Base-by-base conservation (phyloP, 139 green algal genomes). In the Pseudopediastrum boryanum region DNA sequence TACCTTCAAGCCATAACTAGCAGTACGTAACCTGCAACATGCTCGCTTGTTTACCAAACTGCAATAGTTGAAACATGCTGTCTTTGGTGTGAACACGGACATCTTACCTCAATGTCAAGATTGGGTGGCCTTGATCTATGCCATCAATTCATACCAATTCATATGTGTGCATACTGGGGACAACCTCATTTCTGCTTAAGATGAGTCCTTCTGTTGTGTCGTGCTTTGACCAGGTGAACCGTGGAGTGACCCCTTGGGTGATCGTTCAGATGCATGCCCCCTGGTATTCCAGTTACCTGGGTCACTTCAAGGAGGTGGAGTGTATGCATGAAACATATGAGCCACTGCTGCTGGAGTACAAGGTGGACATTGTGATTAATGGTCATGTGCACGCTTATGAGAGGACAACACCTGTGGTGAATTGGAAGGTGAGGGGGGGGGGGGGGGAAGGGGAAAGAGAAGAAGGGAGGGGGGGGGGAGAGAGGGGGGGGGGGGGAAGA, bases 181-280 rank as follows among this genome's bases (percentile, higher is more conserved):
- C n/a, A n/a, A n/a, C n/a, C n/a, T n/a, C n/a, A n/a, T n/a, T n/a
- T n/a, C n/a, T n/a, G n/a, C n/a, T n/a, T n/a, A n/a, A n/a, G n/a
- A n/a, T n/a, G n/a, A n/a, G n/a, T n/a, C n/a, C n/a, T 16, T 12
- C 46, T 12, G 13, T 16, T 56, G 46, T 12, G 13, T 12, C 46
- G 13, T 56, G 46, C 46, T 16, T 12, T 16, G 13, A 16, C 46
- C 46, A 56, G 46, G 16, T 16, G 46, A 16, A 56, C 46, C 46
- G 46, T 16, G 46, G 16, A 12, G 13, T 56, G 13, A n/a, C 16
- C 46, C 92, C 92, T 10, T 97, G 91, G 91, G 38, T 97, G 31
- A 76, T 97, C 31, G 91, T 87, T 4, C 76, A 71, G 51, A 79
- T 93, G 59, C 93, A 97, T 75, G 91, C 89, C 8, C 93, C 93